Base-by-base conservation (phyloP, 768 basidiomycete species). In the Mycena chlorophos region DNA sequence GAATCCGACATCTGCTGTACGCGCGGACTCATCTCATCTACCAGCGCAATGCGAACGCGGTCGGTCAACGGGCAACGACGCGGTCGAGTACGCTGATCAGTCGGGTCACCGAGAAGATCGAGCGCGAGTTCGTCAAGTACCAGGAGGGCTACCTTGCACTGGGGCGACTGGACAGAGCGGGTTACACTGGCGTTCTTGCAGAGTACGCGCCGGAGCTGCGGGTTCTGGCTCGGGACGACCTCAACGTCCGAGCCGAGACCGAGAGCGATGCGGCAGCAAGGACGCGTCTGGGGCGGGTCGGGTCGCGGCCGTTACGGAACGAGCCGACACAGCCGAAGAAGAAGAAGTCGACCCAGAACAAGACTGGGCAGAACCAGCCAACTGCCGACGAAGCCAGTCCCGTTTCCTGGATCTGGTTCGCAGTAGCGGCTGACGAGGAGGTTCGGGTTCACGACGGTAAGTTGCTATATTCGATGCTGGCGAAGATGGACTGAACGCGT, bases 391-490 rank as follows among this genome's bases (percentile, higher is more conserved):
- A 13, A 38, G 5, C 5, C 5, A 19, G 30, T 19, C 14, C n/a
- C 0, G 13, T 60, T 1, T 56, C 54, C 0, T 60, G 58, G 58
- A 60, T 60, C 19, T 60, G 58, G 58, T 49, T 31, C 14, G 28
- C 43, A 4, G 40, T 52, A 4, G 46, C 37, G 8, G 40, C 10
- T 10, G 54, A 60, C 20, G 34, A 50, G n/a, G 50, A 56, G 16
- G 34, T n/a, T 1, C 28, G 30, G 17, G n/a, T 60, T 22, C 55
- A 52, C 27, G 58, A 60, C 19, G 22, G 54, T 60, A 28, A 20
- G 50, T 60, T 4, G 28, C 3, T 12, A 17, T 23, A 38, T 37
- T 23, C n/a, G 20, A 8, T 43, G 14, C 19, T 25, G 5, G 14
- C 20, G 16, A n/a, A n/a, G 8, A 14, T 17, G 5, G 22, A 12